These are phyloP conservation scores for Lycium ferocissimum DNA, from an alignment of 257 asterid genomes.

Conservation along the genomic window DNA sequence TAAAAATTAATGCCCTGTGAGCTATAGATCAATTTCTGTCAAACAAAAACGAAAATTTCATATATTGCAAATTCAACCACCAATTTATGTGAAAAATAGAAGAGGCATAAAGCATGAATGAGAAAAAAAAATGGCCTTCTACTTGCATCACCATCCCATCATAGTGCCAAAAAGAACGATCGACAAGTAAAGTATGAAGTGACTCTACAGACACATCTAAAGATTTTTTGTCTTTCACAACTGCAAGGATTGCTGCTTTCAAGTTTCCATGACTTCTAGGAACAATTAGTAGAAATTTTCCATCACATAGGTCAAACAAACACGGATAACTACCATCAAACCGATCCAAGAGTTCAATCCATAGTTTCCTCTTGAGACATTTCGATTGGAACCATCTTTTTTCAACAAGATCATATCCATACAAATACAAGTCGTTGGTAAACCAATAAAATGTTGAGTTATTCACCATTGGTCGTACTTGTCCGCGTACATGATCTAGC, in stretches of 20 bases:
- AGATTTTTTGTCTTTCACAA: not conserved
- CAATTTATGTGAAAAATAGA: no score
- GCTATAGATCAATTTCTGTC: no score
- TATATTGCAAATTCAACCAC: no score
- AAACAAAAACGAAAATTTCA: no score
- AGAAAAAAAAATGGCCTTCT: no score
- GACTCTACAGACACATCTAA: not conserved
- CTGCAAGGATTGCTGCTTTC: not conserved
- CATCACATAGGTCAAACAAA: not conserved
- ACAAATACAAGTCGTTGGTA: not conserved
- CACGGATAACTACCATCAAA: no score
- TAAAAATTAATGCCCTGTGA: no score
- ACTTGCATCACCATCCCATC: not conserved
- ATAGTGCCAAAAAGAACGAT: not conserved
- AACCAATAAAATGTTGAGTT: not conserved
- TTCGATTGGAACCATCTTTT: not conserved
- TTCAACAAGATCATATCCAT: not conserved
- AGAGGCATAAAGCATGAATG: no score
- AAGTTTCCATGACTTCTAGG: not conserved
- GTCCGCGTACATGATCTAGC: not conserved
- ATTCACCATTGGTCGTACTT: not conserved
- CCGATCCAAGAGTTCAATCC: no score
- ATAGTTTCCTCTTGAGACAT: no score
- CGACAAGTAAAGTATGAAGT: not conserved
- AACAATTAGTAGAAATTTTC: not conserved